Evolutionary conservation across 495 filamentous ascomycete species (phyloP).

Genomic region (Saxophila tyrrhenica): DNA sequence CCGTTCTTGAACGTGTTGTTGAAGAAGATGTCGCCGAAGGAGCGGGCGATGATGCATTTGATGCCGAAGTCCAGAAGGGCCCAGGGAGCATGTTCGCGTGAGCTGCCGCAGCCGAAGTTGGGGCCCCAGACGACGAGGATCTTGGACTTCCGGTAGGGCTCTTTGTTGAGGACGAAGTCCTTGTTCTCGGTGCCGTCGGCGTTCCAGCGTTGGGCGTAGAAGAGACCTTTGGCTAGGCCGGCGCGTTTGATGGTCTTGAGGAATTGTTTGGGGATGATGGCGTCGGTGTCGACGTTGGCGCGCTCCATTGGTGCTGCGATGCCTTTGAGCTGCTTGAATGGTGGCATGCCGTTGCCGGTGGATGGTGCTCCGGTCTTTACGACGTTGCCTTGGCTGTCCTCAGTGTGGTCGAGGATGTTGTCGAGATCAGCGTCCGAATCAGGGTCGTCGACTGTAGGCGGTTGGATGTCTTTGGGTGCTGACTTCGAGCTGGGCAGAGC

Average conservation of each 20-base stretch:
- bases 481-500: constrained; percentile 26
- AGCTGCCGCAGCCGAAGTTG: constrained; percentile 94
- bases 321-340: constrained; percentile 72
- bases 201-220: constrained; percentile 70
- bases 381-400: constrained; percentile 53
- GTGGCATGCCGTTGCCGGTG: constrained; percentile 56
- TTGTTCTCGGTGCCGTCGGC: constrained; percentile 60
- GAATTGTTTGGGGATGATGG: constrained; percentile 98
- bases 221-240: constrained; percentile 77
- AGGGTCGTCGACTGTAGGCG: constrained; percentile 59
- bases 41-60: constrained; percentile 82
- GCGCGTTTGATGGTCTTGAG: constrained; percentile 98
- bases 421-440: constrained; percentile 68
- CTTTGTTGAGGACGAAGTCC: constrained; percentile 82
- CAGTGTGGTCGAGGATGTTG: constrained; percentile 63
- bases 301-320: constrained; percentile 81
- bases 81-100: constrained; percentile 94
- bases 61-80: constrained; percentile 94
- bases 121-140: constrained; percentile 86
- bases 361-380: constrained; percentile 39
- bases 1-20: constrained; percentile 99
- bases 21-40: constrained; percentile 96
- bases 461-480: constrained; percentile 44
- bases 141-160: constrained; percentile 74
- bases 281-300: constrained; percentile 90